Conservation (phyloP, 176 grass and related monocot genomes). For the Zea mays region DNA sequence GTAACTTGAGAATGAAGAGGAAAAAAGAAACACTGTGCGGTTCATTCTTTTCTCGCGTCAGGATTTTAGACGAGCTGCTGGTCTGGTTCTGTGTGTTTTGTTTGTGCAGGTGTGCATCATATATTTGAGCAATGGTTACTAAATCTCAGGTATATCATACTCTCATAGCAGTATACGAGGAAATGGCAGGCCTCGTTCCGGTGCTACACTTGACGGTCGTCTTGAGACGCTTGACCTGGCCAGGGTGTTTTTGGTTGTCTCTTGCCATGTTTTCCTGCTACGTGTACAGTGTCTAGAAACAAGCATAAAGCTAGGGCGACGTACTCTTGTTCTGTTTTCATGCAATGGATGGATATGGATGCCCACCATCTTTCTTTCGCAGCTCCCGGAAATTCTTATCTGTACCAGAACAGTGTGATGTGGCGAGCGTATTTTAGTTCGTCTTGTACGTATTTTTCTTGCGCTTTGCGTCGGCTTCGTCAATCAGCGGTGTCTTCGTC, state of each 20-base stretch:
- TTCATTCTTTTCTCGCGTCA: not conserved
- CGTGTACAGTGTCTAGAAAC: constrained; percentile 18
- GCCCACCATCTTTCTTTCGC: not conserved
- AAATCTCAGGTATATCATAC: too few species aligned
- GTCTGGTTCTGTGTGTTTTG: too few species aligned
- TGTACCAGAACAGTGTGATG: not conserved
- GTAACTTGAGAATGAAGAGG: not conserved
- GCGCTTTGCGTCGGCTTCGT: not conserved
- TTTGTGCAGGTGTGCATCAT: not conserved
- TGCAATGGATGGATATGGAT: not conserved
- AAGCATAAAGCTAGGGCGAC: not conserved
- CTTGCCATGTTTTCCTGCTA: constrained; percentile 18
- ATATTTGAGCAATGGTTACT: not conserved
- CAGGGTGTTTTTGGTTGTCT: constrained; percentile 20
- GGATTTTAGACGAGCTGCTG: too few species aligned
- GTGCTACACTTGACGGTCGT: constrained; percentile 1
- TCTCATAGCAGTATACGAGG: constrained; percentile 10
- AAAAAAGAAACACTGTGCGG: not conserved
- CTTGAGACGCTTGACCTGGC: constrained; percentile 14
- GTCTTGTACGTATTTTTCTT: not conserved
- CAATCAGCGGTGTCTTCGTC: not conserved
- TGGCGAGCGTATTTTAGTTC: not conserved
- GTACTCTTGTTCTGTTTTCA: not conserved
- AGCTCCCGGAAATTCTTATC: too few species aligned
- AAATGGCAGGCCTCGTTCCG: constrained; percentile 9